A percentile compares a stretch with the other conserved stretches of the same genome.
These are phyloP conservation scores for Pueraria montana DNA, from an alignment of 306 rosid genomes.

Conservation along the genomic window DNA sequence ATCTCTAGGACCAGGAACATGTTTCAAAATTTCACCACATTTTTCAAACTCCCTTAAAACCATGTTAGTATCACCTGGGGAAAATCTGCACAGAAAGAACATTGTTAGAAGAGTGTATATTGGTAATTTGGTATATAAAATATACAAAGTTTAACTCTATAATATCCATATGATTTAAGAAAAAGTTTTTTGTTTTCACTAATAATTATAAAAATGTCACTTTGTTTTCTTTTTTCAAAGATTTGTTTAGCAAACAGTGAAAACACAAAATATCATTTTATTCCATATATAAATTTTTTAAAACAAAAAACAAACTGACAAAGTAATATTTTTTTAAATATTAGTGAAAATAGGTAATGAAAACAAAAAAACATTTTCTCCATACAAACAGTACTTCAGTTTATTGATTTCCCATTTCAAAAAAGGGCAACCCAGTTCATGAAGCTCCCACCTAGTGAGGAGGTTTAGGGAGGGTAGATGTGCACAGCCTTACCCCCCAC, in stretches of 20 bases:
- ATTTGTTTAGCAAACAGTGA: not conserved
- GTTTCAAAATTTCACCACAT: slow-evolving; percentile 94
- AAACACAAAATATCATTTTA: not conserved
- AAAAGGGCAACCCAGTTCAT: not conserved
- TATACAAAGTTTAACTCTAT: not conserved
- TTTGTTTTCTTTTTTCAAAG: not conserved
- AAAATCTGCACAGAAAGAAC: slow-evolving; percentile 68
- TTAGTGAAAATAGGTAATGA: not conserved
- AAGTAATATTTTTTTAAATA: not conserved
- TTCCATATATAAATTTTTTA: not conserved
- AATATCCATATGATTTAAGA: not conserved
- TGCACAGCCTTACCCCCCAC: not conserved
- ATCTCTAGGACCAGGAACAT: slow-evolving; percentile 93
- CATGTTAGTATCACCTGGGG: slow-evolving; percentile 85
- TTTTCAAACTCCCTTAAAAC: slow-evolving; percentile 96
- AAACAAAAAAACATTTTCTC: not conserved
- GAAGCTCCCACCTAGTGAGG: not conserved
- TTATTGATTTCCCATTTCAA: not conserved
- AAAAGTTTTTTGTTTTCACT: no score
- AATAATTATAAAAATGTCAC: not conserved
- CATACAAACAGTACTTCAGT: not conserved
- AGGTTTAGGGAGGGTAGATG: not conserved
- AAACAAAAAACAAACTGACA: not conserved
- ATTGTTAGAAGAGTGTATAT: slow-evolving; percentile 10
- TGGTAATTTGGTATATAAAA: not conserved